A percentile compares a stretch with the other conserved stretches of the same genome.
phyloP scores from a whole-genome alignment of 139 green algal genomes.

The Nannochloris sp. region DNA sequence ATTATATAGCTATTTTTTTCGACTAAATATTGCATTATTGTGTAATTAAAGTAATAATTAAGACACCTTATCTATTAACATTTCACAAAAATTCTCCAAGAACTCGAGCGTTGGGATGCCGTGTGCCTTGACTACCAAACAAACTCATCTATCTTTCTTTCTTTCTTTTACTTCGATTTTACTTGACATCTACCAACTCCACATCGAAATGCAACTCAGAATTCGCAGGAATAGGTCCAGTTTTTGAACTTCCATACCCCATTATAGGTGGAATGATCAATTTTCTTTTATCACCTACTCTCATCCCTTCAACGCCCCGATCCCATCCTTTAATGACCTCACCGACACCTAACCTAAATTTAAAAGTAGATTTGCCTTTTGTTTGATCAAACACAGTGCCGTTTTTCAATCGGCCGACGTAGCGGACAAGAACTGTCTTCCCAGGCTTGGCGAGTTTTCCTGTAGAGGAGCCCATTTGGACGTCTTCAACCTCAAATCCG shows the following conservation, averaged over 20 bases:
- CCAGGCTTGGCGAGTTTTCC: constrained; percentile 70
- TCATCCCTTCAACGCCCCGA: constrained; percentile 78
- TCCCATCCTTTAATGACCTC: constrained; percentile 87
- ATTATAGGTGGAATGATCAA: constrained; percentile 68
- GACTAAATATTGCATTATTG: no score
- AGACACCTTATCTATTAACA: no score
- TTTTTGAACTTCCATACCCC: constrained; percentile 64
- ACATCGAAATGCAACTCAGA: constrained; percentile 77
- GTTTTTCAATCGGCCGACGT: constrained; percentile 73
- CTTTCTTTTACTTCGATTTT: not conserved
- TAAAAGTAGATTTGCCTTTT: constrained; percentile 62
- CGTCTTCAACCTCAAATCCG: constrained; percentile 71
- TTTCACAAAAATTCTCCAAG: no score
- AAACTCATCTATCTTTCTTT: no score
- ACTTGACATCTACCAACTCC: constrained; percentile 58
- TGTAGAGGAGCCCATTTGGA: constrained; percentile 46
- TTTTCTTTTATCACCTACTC: constrained; percentile 80
- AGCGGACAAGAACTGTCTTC: constrained; percentile 57
- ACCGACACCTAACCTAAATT: constrained; percentile 77
- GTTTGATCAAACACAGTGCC: constrained; percentile 87
- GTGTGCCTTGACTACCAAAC: no score
- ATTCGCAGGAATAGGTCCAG: constrained; percentile 64
- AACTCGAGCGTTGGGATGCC: no score
- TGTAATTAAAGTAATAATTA: no score
- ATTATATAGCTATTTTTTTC: no score